Evolutionary conservation across 2,329 filamentous ascomycete genomes (phyloP).

Genomic region (Sarocladiaceae sp.): DNA sequence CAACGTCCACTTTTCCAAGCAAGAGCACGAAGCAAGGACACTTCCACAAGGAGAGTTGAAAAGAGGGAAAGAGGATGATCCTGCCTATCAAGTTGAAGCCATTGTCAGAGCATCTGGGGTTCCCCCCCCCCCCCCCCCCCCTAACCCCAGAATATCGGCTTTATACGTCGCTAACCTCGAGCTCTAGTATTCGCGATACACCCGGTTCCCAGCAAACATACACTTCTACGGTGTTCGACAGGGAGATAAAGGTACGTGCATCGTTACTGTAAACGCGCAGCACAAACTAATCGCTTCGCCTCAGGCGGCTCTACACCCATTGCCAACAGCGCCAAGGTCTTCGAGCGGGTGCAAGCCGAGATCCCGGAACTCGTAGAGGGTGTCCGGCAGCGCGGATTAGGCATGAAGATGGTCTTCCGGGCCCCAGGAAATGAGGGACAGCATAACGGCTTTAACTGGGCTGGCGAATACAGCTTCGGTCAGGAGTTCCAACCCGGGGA

Average conservation of each 20-base stretch:
- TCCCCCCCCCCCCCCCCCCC: too few species aligned
- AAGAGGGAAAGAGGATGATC: too few species aligned
- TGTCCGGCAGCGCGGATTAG: slow-evolving; percentile 12
- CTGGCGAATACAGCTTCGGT: not conserved
- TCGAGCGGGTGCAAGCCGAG: slow-evolving; percentile 1
- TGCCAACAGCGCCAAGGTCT: not conserved
- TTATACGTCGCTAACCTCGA: too few species aligned
- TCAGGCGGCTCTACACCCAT: not conserved
- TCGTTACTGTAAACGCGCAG: too few species aligned
- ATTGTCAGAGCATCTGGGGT: too few species aligned
- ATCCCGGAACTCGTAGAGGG: slow-evolving; percentile 15
- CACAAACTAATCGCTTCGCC: not conserved
- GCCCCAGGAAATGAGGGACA: slow-evolving; percentile 14
- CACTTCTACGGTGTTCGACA: not conserved
- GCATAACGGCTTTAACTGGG: slow-evolving; percentile 14
- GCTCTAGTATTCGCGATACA: not conserved
- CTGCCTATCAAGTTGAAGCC: too few species aligned
- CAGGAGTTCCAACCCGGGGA: not conserved
- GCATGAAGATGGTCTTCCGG: slow-evolving; percentile 17
- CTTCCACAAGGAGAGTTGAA: too few species aligned
- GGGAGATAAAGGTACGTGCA: not conserved
- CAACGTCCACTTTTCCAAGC: too few species aligned
- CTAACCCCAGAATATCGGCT: too few species aligned
- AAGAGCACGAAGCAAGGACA: too few species aligned
- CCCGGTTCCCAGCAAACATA: not conserved